phyloP scores from a whole-genome alignment of 2,329 filamentous ascomycete species.

The Colletotrichum sidae region DNA sequence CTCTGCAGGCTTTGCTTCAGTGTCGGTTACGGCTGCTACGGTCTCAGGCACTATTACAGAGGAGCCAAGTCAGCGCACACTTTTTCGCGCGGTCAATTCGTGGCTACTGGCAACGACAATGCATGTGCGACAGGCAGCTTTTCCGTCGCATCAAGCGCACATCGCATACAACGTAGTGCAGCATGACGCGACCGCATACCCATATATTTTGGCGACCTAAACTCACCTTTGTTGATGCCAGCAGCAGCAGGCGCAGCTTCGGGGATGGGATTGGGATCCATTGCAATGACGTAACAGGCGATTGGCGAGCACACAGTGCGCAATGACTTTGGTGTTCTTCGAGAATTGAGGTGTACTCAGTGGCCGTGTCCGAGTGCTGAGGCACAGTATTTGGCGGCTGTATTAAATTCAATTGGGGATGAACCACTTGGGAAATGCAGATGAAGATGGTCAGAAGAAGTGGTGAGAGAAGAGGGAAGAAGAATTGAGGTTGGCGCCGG shows the following conservation, averaged over 20 bases:
- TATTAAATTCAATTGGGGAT: constrained; percentile 25
- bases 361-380: constrained; percentile 20
- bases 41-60: constrained; percentile 14
- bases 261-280: constrained; percentile 43
- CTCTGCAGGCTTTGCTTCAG: constrained; percentile 15
- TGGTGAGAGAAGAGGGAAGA: constrained; percentile 32
- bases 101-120: not conserved
- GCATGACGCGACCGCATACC: constrained; percentile 28
- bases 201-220: not conserved
- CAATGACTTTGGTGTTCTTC: constrained; percentile 4
- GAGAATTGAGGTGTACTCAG: constrained; percentile 16
- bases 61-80: constrained; percentile 25
- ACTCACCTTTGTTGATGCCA: constrained; percentile 46
- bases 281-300: constrained; percentile 48
- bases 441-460: constrained; percentile 14
- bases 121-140: not conserved
- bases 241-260: constrained; percentile 39
- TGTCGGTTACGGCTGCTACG: constrained; percentile 1
- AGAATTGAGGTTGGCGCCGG: constrained; percentile 36
- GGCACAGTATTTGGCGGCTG: constrained; percentile 15
- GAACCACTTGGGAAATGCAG: constrained; percentile 7
- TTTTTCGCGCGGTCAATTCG: not conserved
- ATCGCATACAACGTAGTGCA: not conserved
- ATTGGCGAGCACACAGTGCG: constrained; percentile 31
- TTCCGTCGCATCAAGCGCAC: constrained; percentile 1